A percentile compares a stretch with the other conserved stretches of the same genome.
Evolutionary conservation across 495 filamentous ascomycete genomes (phyloP).

Genomic region (Penicillium paxilli): DNA sequence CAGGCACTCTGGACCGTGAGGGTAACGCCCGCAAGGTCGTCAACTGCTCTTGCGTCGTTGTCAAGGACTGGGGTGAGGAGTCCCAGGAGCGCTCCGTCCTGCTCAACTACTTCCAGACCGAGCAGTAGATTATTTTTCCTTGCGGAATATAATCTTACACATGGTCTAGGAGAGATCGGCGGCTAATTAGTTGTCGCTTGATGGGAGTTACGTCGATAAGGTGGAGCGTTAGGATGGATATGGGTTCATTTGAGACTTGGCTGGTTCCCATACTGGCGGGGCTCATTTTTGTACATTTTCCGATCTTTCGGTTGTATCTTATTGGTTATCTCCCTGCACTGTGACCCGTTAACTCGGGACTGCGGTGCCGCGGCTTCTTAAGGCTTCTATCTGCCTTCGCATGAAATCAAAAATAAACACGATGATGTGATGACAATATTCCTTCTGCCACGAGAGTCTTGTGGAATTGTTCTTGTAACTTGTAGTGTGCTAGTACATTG

Average conservation of each 20-base stretch:
- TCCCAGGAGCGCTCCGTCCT: constrained; percentile 95
- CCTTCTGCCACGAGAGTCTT: background rate
- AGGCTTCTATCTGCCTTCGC: constrained; percentile 19
- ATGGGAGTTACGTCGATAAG: constrained; percentile 1
- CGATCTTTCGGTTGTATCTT: background rate
- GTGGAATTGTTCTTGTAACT: background rate
- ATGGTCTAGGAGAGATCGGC: constrained; percentile 10
- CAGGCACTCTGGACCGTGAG: constrained; percentile 97
- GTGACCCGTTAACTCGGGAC: constrained; percentile 32
- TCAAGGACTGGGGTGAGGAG: constrained; percentile 99
- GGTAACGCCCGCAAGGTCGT: constrained; percentile 99
- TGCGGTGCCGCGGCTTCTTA: constrained; percentile 17
- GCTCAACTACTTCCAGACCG: constrained; percentile 99
- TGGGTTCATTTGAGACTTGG: background rate
- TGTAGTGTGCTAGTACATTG: background rate
- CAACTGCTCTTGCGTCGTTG: constrained; percentile 99
- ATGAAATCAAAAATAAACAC: constrained; percentile 14
- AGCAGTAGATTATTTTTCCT: constrained; percentile 53
- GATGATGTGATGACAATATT: constrained; percentile 15
- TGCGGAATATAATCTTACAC: constrained; percentile 10
- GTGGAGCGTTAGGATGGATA: constrained; percentile 5
- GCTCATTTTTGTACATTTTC: constrained; percentile 3
- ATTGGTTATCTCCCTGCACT: constrained; percentile 5
- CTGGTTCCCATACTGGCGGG: no score
- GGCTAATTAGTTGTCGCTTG: constrained; percentile 1